Evolutionary conservation across 176 grass and related monocot genomes (phyloP).

Genomic region (Themeda triandra): DNA sequence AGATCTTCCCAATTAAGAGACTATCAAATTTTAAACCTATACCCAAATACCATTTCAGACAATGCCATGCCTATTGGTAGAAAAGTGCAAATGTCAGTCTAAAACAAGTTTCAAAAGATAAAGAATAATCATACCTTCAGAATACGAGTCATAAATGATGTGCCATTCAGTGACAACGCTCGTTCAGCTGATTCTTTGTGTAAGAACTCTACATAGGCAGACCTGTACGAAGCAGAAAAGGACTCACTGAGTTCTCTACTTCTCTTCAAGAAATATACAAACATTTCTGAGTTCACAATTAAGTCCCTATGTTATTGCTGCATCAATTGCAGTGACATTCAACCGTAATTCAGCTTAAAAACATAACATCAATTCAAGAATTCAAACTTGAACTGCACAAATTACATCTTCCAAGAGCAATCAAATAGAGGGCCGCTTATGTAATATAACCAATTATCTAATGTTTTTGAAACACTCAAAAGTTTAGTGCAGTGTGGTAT

Average conservation of each 20-base stretch:
- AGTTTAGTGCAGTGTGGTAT: not conserved
- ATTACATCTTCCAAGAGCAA: not conserved
- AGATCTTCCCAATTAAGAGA: slow-evolving; percentile 1
- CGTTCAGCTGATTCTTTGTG: slow-evolving; percentile 86
- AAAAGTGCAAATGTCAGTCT: not conserved
- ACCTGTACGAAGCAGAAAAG: slow-evolving; percentile 44
- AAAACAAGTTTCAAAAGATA: not conserved
- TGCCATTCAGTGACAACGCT: slow-evolving; percentile 86
- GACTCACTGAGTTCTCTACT: not conserved
- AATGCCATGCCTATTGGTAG: not conserved
- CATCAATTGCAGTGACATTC: slow-evolving; percentile 4
- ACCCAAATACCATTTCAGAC: not conserved
- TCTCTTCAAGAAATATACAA: not conserved
- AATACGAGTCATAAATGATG: slow-evolving; percentile 94
- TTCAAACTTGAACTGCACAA: slow-evolving; percentile 3
- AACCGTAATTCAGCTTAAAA: not conserved
- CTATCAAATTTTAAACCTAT: not conserved
- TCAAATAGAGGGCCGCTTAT: not conserved
- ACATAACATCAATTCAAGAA: not conserved
- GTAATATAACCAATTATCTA: not conserved
- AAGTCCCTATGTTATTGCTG: slow-evolving; percentile 12
- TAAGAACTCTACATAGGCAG: slow-evolving; percentile 85
- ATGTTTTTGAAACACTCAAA: slow-evolving; percentile 8
- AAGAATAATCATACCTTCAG: slow-evolving; percentile 62
- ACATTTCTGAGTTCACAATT: not conserved